Evolutionary conservation across 148 eudicot genomes (phyloP), one percentile per base, ranked within the genome.

Genomic region (Polygonum maritimum): DNA sequence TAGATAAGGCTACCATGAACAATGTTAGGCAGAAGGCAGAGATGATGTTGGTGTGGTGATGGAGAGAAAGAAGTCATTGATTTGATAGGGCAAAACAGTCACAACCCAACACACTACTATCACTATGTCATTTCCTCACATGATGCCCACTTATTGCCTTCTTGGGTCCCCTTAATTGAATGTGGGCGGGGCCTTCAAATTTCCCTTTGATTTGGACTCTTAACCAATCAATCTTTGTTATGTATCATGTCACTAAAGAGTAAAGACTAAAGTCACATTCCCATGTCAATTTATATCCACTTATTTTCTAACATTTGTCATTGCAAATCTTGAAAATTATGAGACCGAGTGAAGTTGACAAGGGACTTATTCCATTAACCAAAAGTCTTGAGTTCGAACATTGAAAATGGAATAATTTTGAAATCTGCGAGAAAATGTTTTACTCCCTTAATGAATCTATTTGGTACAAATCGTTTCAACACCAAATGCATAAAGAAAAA

Each of bases 91-190:
- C 26, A 60, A 60, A 31, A 60, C 67, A 57, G 4, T 60, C 45
- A 36, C 41, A 38, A 67, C 5, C 44, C 71, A 67, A 67, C 44
- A 60, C 44, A 19, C 36, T 67, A 67, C 71, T 67, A 38, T 67
- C 38, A 67, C 71, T 67, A 38, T 67, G 71, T 12, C 41, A 36
- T 14, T 35, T 67, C 41, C 71, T 67, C 71, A 67, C 71, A 67
- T 67, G 71, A 16, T 36, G 41, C 71, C 44, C 71, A 67, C 71
- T 67, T 16, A 26, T 19, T 57, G 26, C 63, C 12, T 22, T n/a
- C 14, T 35, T 15, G 71, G 71, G 71, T 3, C 71, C 71, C 71
- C 19, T 36, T 67, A 38, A 36, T 62, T 67, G 38, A 67, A 67
- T 67, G 71, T 67, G 44, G 2, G 44, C 38, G 35, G 69, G 71